Percentiles rank a stretch among this genome's conserved stretches.
Evolutionary conservation across 176 grass and related monocot species (phyloP).

Genomic region (Raddia distichophylla): DNA sequence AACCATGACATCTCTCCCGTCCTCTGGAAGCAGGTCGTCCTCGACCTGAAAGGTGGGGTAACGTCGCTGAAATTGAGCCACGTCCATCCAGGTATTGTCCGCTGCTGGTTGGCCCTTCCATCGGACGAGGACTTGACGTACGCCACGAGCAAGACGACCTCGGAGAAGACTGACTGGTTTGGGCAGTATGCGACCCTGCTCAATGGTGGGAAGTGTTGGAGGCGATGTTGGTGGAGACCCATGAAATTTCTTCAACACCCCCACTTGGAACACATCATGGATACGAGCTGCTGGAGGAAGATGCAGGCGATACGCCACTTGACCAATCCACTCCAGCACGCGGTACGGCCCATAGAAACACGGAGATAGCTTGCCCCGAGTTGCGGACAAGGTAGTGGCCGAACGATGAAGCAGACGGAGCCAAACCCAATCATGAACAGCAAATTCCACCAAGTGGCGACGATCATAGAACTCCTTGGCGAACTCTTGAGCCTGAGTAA

Average conservation of each 20-base stretch:
- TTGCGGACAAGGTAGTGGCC: accelerated
- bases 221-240: not conserved
- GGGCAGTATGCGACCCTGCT: too few species aligned
- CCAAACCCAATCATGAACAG: not conserved
- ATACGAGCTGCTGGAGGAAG: not conserved
- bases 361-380: accelerated
- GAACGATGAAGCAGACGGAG: accelerated
- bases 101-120: too few species aligned
- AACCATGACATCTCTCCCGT: too few species aligned
- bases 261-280: not conserved
- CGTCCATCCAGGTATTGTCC: too few species aligned
- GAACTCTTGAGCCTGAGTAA: accelerated
- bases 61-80: too few species aligned
- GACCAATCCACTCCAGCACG: not conserved
- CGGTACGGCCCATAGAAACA: not conserved
- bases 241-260: not conserved
- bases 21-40: too few species aligned
- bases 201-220: too few species aligned
- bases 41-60: too few species aligned
- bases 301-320: not conserved
- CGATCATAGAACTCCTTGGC: not conserved
- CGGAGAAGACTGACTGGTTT: too few species aligned
- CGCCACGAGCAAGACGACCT: too few species aligned
- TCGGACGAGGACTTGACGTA: too few species aligned
- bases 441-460: not conserved